Evolutionary conservation across 2,329 filamentous ascomycete species (phyloP).

Genomic region (Colletotrichum tabaci): DNA sequence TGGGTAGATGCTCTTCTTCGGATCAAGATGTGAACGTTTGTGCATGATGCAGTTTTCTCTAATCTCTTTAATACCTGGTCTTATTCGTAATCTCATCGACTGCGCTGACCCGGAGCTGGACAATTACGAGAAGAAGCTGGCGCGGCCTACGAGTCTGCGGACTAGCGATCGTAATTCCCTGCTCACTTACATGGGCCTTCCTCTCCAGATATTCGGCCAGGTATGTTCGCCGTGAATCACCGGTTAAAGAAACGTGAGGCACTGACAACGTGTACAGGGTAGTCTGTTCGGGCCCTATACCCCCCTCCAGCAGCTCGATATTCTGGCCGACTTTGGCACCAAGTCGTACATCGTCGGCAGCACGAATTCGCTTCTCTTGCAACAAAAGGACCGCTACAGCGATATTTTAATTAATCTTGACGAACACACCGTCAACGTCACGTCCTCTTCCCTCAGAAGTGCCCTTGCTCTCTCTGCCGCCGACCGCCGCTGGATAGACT

Average conservation of each 20-base stretch:
- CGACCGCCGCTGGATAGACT: slow-evolving; percentile 96
- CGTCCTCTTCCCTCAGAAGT: slow-evolving; percentile 81
- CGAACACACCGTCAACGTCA: slow-evolving; percentile 87
- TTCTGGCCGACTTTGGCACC: slow-evolving; percentile 92
- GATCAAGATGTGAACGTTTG: slow-evolving; percentile 92
- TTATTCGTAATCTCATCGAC: slow-evolving; percentile 93
- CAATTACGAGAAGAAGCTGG: slow-evolving; percentile 81
- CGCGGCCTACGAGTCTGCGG: slow-evolving; percentile 85
- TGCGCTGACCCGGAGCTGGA: slow-evolving; percentile 95
- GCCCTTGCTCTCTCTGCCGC: slow-evolving; percentile 86
- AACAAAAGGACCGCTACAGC: slow-evolving; percentile 95
- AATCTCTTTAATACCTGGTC: slow-evolving; percentile 92
- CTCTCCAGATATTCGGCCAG: slow-evolving; percentile 95
- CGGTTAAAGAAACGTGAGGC: background rate
- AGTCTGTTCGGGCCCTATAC: slow-evolving; percentile 98
- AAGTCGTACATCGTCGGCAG: slow-evolving; percentile 98
- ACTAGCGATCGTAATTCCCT: slow-evolving; percentile 94
- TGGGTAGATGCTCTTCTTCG: slow-evolving; percentile 94
- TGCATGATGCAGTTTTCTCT: slow-evolving; percentile 99
- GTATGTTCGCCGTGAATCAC: slow-evolving; percentile 57
- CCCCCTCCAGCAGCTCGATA: slow-evolving; percentile 93
- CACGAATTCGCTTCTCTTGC: slow-evolving; percentile 92
- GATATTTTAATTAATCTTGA: slow-evolving; percentile 98
- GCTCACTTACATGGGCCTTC: slow-evolving; percentile 93
- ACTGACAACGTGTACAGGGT: slow-evolving; percentile 67